Conservation (phyloP, 148 eudicot species). For the Silene conica region DNA sequence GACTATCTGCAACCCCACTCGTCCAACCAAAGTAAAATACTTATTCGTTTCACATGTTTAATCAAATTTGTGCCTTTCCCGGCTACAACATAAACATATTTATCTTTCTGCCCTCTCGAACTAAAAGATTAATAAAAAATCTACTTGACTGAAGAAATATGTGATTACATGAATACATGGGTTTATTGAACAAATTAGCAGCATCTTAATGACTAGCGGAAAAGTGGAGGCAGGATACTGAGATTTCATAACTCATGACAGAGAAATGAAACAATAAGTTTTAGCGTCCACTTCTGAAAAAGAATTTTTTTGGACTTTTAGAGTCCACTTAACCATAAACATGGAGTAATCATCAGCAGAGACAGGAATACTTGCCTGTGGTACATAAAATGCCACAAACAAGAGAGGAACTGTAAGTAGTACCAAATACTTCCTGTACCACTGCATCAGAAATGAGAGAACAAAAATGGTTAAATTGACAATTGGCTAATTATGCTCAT, state of each 20-base stretch:
- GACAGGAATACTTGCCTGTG: conserved; percentile 56
- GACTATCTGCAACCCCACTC: neutral
- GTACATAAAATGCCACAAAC: conserved; percentile 49
- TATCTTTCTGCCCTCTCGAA: neutral
- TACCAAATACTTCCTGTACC: conserved; percentile 57
- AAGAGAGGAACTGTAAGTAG: conserved; percentile 60
- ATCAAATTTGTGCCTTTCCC: neutral
- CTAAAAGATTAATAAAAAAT: neutral
- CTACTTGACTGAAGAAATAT: neutral
- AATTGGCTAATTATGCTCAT: neutral
- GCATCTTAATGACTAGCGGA: neutral
- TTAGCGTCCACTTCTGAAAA: neutral
- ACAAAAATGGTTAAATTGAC: conserved; percentile 6
- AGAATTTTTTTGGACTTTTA: too few species aligned
- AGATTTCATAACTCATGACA: conserved; percentile 5
- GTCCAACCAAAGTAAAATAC: neutral
- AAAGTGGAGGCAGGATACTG: neutral
- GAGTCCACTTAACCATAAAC: neutral
- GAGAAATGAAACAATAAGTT: neutral
- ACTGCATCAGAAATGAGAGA: conserved; percentile 39
- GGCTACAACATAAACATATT: neutral
- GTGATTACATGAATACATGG: neutral
- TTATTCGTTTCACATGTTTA: neutral
- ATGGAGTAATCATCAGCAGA: conserved; percentile 7
- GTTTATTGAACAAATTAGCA: neutral